A percentile compares a stretch with the other conserved stretches of the same genome.
Evolutionary conservation across 2,329 filamentous ascomycete genomes (phyloP).

Genomic region (Aureobasidium vineae): DNA sequence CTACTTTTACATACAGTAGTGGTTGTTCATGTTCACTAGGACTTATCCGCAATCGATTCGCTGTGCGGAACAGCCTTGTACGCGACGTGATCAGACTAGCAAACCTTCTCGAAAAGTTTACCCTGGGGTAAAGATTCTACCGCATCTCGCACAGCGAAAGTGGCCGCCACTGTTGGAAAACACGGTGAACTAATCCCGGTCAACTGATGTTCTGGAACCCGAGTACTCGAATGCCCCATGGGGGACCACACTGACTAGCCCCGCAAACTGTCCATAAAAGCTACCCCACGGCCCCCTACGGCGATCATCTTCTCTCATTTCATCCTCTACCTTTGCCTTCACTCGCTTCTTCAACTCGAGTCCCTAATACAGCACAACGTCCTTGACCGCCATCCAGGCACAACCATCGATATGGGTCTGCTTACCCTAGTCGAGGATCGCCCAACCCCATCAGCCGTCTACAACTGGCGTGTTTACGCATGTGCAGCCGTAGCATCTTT

Average conservation of each 20-base stretch:
- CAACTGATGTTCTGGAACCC: neutral
- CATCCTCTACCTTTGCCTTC: neutral
- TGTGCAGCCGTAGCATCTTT: slow-evolving; percentile 56
- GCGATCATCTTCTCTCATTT: neutral
- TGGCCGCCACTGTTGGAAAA: neutral
- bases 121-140: neutral
- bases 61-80: neutral
- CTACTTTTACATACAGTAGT: neutral
- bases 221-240: neutral
- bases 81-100: neutral
- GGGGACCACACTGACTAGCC: neutral
- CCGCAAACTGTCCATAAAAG: neutral
- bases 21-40: neutral
- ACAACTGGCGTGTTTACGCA: slow-evolving; percentile 60
- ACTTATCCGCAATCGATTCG: neutral
- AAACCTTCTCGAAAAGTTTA: neutral
- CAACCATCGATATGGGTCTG: slow-evolving; percentile 38
- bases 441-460: slow-evolving; percentile 57
- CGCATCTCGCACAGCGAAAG: neutral
- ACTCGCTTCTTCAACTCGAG: neutral
- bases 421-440: slow-evolving; percentile 43
- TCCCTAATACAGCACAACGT: neutral
- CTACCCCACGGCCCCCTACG: neutral
- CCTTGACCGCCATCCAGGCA: neutral
- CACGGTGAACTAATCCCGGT: too few species aligned